A percentile compares a stretch with the other conserved stretches of the same genome.
phyloP scores from a whole-genome alignment of 352 stramenopile species.

The Phytophthora melonis region DNA sequence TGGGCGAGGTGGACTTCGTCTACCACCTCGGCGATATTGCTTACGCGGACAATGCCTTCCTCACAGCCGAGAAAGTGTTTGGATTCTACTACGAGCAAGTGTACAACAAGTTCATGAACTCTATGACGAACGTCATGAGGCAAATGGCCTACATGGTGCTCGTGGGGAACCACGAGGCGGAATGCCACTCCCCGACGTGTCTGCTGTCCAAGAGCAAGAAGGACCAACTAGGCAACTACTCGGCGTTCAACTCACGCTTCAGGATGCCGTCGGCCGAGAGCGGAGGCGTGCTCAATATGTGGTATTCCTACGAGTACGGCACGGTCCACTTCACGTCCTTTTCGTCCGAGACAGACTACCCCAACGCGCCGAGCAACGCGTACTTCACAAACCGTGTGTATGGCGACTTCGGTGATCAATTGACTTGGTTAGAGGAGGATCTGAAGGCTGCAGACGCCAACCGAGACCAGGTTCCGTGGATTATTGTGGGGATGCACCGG shows the following conservation, averaged over 20 bases:
- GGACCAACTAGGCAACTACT: constrained; percentile 59
- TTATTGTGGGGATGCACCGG: constrained; percentile 65
- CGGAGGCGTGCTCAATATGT: constrained; percentile 50
- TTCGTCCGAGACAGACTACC: constrained; percentile 70
- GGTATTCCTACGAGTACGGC: constrained; percentile 54
- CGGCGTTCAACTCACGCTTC: constrained; percentile 58
- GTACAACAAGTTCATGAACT: constrained; percentile 79
- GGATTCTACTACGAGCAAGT: constrained; percentile 50
- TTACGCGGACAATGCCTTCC: constrained; percentile 41
- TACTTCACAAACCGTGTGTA: constrained; percentile 42
- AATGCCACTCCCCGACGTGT: constrained; percentile 55
- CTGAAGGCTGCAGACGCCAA: constrained; percentile 57
- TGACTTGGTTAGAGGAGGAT: constrained; percentile 64
- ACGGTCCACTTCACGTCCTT: constrained; percentile 75
- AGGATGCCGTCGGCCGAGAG: constrained; percentile 50
- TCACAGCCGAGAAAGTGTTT: constrained; percentile 26
- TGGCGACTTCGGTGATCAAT: constrained; percentile 53
- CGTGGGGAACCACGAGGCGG: constrained; percentile 77
- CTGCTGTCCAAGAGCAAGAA: constrained; percentile 31
- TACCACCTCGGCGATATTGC: constrained; percentile 45
- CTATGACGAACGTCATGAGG: constrained; percentile 48
- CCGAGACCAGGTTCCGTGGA: constrained; percentile 54
- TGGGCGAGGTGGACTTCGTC: constrained; percentile 40
- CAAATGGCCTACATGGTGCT: constrained; percentile 73
- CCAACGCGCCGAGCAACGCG: constrained; percentile 45